phyloP scores from a whole-genome alignment of 768 basidiomycete genomes.

The Agrocybe chaxingu region DNA sequence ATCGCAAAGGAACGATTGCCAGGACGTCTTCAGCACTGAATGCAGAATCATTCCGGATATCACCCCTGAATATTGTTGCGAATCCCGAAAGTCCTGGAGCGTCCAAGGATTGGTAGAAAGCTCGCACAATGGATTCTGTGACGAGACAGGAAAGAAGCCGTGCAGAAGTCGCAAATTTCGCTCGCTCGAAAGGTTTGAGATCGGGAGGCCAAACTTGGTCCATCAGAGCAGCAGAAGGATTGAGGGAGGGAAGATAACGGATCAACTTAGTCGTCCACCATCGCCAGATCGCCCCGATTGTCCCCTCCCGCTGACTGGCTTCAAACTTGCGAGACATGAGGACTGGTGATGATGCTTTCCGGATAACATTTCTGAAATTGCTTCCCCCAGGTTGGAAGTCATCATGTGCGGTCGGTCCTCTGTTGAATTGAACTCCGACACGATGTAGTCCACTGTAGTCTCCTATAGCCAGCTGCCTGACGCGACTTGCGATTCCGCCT shows the following conservation, averaged over 20 bases:
- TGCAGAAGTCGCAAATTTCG: constrained; percentile 44
- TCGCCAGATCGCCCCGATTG: too few species aligned
- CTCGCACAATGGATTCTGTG: constrained; percentile 50
- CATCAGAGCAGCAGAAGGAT: background rate
- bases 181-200: constrained; percentile 30
- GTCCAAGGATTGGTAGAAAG: constrained; percentile 41
- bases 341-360: too few species aligned
- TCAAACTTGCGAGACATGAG: too few species aligned
- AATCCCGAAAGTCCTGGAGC: constrained; percentile 33
- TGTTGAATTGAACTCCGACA: too few species aligned
- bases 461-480: too few species aligned
- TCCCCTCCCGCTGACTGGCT: too few species aligned
- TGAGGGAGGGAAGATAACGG: background rate
- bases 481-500: too few species aligned
- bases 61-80: constrained; percentile 35
- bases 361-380: too few species aligned
- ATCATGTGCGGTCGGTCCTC: too few species aligned
- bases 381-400: too few species aligned
- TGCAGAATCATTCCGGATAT: constrained; percentile 19
- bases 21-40: constrained; percentile 36
- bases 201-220: background rate
- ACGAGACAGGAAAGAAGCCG: constrained; percentile 57
- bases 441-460: too few species aligned
- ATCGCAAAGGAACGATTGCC: constrained; percentile 43
- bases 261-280: background rate